phyloP scores from a whole-genome alignment of 352 stramenopile species.

The Phytophthora quininea region DNA sequence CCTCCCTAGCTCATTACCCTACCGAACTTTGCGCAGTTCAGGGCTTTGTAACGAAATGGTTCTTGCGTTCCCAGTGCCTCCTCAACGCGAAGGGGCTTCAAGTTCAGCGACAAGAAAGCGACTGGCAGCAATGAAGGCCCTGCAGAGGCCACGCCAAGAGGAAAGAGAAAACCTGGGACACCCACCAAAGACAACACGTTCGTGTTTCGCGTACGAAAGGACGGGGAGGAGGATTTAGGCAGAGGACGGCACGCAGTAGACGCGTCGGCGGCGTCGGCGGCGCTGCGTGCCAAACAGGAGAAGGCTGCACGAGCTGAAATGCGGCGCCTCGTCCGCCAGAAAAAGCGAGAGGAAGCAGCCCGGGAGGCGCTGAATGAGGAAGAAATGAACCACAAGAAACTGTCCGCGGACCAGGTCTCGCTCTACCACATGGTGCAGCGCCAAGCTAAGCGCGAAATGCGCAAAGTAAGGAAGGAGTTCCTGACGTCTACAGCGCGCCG shows the following conservation, averaged over 20 bases:
- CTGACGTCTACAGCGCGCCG: conserved; percentile 53
- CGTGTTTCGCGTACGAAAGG: conserved; percentile 59
- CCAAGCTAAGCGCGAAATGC: conserved; percentile 66
- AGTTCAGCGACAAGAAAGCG: conserved; percentile 53
- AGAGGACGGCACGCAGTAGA: conserved; percentile 37
- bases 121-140: conserved; percentile 14
- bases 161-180: conserved; percentile 17
- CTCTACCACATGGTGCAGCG: conserved; percentile 67
- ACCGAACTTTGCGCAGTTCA: not conserved
- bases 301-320: conserved; percentile 50
- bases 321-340: conserved; percentile 45
- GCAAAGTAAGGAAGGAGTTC: conserved; percentile 74
- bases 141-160: conserved; percentile 38
- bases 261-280: conserved; percentile 46
- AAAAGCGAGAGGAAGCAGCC: conserved; percentile 54
- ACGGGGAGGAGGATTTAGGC: conserved; percentile 30
- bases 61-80: too few relatives aligned
- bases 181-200: conserved; percentile 46
- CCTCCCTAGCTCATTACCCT: not conserved
- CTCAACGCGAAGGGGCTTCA: conserved; percentile 51
- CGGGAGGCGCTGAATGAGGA: conserved; percentile 47
- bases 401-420: conserved; percentile 58
- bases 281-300: conserved; percentile 56
- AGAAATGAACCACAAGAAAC: conserved; percentile 41
- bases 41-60: too few relatives aligned